These are phyloP conservation scores for Aspergillus sp. DNA, from an alignment of 2,329 filamentous ascomycete species.

Conservation along the genomic window DNA sequence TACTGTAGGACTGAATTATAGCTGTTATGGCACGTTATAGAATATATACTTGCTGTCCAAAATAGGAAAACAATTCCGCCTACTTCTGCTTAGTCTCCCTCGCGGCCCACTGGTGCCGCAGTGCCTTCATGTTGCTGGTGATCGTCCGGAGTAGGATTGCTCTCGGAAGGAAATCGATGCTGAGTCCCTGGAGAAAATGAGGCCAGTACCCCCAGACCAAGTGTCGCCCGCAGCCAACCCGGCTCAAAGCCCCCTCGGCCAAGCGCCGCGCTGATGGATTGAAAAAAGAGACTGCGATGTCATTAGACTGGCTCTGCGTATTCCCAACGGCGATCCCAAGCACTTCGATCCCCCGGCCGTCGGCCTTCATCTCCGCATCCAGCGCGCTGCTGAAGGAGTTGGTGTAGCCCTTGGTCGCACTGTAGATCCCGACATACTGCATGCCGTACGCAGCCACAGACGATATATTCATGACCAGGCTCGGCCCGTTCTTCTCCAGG, in stretches of 20 bases:
- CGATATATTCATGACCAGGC: slow-evolving; percentile 44
- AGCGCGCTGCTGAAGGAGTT: slow-evolving; percentile 33
- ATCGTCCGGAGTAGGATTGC: neutral
- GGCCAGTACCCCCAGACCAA: slow-evolving; percentile 24
- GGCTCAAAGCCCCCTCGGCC: slow-evolving; percentile 23
- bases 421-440: slow-evolving; percentile 41
- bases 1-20: too few species aligned
- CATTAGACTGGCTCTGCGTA: slow-evolving; percentile 19
- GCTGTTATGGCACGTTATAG: too few species aligned
- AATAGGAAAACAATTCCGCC: too few species aligned
- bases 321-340: slow-evolving; percentile 27
- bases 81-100: slow-evolving; percentile 3
- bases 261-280: slow-evolving; percentile 19
- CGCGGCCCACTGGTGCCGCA: slow-evolving; percentile 1
- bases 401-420: slow-evolving; percentile 39
- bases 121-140: neutral
- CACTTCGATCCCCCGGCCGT: slow-evolving; percentile 31
- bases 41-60: too few species aligned
- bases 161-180: slow-evolving; percentile 1
- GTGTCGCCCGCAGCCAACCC: slow-evolving; percentile 25
- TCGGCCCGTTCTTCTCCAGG: slow-evolving; percentile 32
- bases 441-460: slow-evolving; percentile 38
- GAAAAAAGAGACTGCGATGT: slow-evolving; percentile 15
- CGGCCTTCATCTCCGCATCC: slow-evolving; percentile 33
- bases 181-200: slow-evolving; percentile 13